Conservation (phyloP, 2,329 filamentous ascomycete species). For the Camillea tinctor region DNA sequence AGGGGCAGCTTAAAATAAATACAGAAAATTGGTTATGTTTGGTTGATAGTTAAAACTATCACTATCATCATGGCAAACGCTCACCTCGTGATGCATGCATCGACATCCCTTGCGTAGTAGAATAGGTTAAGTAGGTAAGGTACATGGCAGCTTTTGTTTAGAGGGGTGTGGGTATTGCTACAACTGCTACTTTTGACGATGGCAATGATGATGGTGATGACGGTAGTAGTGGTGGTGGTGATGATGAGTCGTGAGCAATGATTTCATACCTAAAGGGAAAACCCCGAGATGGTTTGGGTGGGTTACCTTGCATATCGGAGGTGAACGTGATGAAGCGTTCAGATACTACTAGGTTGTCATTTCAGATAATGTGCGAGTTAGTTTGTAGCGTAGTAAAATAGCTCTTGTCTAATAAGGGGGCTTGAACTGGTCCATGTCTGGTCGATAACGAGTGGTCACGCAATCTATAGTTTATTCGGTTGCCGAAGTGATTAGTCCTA, state of each 20-base stretch:
- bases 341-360: neutral
- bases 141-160: too few species aligned
- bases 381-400: neutral
- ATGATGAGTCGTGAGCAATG: neutral
- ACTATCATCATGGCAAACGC: neutral
- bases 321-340: neutral
- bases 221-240: too few species aligned
- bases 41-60: neutral
- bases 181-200: too few species aligned
- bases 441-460: neutral
- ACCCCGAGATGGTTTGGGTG: conserved; percentile 9
- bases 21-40: neutral
- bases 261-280: conserved; percentile 8
- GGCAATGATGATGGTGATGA: too few species aligned
- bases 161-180: too few species aligned
- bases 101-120: neutral
- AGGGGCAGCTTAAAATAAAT: neutral
- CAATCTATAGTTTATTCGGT: neutral
- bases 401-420: neutral
- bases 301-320: conserved; percentile 14
- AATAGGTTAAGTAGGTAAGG: too few species aligned
- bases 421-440: neutral
- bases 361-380: neutral
- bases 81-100: neutral
- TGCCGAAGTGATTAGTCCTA: too few species aligned